Conservation (phyloP, 495 filamentous ascomycete species). For the Neurospora sp. region DNA sequence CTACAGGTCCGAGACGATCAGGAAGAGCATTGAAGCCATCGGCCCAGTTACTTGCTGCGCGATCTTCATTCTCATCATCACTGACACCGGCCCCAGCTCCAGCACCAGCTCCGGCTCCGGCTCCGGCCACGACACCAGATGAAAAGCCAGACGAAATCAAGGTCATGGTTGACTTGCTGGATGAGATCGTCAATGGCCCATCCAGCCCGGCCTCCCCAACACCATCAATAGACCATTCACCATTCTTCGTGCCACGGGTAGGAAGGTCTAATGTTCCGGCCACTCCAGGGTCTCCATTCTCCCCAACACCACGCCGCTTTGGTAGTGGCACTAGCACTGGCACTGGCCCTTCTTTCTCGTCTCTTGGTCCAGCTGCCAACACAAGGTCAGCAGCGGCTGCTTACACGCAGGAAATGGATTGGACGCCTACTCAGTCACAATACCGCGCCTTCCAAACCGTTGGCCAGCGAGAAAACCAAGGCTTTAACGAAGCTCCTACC, state of each 20-base stretch:
- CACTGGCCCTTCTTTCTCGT: neutral
- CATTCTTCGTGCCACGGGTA: neutral
- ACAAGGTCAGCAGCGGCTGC: constrained; percentile 1
- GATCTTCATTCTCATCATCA: neutral
- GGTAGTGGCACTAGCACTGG: neutral
- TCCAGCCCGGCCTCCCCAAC: constrained; percentile 29
- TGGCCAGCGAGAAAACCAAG: constrained; percentile 34
- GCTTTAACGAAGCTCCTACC: constrained; percentile 48
- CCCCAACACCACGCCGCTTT: neutral
- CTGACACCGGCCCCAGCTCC: neutral
- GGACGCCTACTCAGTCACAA: constrained; percentile 56
- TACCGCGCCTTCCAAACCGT: constrained; percentile 39
- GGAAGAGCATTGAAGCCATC: neutral
- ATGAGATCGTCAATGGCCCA: constrained; percentile 29
- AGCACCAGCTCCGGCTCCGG: neutral
- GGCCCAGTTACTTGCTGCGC: neutral
- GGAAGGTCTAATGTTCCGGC: neutral
- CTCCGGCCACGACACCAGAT: neutral
- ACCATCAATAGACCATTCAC: constrained; percentile 18
- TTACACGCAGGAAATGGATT: constrained; percentile 63
- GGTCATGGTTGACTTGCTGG: constrained; percentile 31
- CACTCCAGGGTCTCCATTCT: neutral
- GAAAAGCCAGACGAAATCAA: constrained; percentile 12
- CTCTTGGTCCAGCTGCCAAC: neutral
- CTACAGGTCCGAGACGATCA: neutral